phyloP scores from a whole-genome alignment of 352 stramenopile genomes.

The Globisporangium nunn region DNA sequence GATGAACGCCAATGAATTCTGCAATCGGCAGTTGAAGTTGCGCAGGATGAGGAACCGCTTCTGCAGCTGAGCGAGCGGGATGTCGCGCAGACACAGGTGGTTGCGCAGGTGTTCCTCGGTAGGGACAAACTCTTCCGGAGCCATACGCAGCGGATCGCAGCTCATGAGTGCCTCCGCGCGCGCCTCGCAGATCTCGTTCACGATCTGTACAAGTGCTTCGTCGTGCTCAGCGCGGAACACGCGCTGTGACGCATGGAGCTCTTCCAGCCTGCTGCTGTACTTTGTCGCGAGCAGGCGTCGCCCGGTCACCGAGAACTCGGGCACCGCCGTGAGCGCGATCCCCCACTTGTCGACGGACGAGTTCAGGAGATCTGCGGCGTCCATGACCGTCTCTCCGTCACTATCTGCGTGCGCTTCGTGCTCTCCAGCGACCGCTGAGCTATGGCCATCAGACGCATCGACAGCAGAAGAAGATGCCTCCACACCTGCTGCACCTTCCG shows the following conservation, averaged over 20 bases:
- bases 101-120: constrained; percentile 55
- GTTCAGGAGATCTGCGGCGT: constrained; percentile 7
- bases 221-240: constrained; percentile 65
- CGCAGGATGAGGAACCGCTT: constrained; percentile 79
- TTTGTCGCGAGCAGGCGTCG: constrained; percentile 64
- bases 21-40: constrained; percentile 84
- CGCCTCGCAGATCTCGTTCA: constrained; percentile 80
- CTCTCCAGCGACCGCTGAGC: constrained; percentile 6
- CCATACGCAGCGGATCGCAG: constrained; percentile 81
- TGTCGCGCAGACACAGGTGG: constrained; percentile 32
- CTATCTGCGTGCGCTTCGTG: constrained; percentile 3
- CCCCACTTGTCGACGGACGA: constrained; percentile 67
- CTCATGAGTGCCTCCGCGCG: constrained; percentile 66
- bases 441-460: not conserved
- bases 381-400: not conserved
- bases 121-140: constrained; percentile 69
- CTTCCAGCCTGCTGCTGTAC: constrained; percentile 52
- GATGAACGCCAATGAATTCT: constrained; percentile 83
- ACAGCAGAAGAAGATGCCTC: not conserved
- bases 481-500: not conserved
- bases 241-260: constrained; percentile 57
- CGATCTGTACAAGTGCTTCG: constrained; percentile 66
- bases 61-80: constrained; percentile 55
- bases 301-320: constrained; percentile 78
- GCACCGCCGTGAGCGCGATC: constrained; percentile 79